phyloP scores from a whole-genome alignment of 23 red algal species.

The Chondrus crispus region DNA sequence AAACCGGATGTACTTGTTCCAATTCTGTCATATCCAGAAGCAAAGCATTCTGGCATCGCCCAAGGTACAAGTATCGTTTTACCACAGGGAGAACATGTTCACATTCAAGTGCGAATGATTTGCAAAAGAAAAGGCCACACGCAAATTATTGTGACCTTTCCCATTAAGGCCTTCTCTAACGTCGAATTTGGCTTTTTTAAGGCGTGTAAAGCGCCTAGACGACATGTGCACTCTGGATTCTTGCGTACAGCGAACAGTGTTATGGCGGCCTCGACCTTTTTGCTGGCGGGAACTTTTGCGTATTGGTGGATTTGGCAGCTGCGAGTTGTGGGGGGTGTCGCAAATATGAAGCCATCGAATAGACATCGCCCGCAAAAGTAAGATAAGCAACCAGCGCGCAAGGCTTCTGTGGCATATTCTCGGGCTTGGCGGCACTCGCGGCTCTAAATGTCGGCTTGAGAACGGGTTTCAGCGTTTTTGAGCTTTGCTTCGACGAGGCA shows the following conservation, averaged over 20 bases:
- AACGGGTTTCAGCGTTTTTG: no score
- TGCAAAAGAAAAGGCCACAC: slow-evolving; percentile 43
- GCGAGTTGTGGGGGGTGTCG: background rate
- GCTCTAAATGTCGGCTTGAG: no score
- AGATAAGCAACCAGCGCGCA: no score
- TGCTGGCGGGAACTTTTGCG: slow-evolving; percentile 7
- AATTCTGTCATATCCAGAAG: background rate
- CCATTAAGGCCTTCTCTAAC: slow-evolving; percentile 46
- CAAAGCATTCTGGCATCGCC: background rate
- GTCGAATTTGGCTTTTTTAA: slow-evolving; percentile 68
- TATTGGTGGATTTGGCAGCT: slow-evolving; percentile 36
- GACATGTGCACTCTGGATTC: slow-evolving; percentile 33
- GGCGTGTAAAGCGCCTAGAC: slow-evolving; percentile 29
- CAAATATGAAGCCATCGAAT: no score
- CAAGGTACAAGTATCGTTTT: slow-evolving; percentile 9
- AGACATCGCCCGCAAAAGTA: no score
- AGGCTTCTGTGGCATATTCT: no score
- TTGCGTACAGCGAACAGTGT: slow-evolving; percentile 46
- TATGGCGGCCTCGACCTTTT: background rate
- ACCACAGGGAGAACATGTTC: background rate
- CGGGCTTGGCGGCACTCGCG: no score
- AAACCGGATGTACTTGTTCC: slow-evolving; percentile 44
- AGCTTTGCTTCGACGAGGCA: slow-evolving; percentile 44
- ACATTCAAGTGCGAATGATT: slow-evolving; percentile 31
- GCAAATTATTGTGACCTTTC: slow-evolving; percentile 47